These are phyloP conservation scores for Hypericum perforatum DNA, from an alignment of 345 rosid species.

Conservation along the genomic window DNA sequence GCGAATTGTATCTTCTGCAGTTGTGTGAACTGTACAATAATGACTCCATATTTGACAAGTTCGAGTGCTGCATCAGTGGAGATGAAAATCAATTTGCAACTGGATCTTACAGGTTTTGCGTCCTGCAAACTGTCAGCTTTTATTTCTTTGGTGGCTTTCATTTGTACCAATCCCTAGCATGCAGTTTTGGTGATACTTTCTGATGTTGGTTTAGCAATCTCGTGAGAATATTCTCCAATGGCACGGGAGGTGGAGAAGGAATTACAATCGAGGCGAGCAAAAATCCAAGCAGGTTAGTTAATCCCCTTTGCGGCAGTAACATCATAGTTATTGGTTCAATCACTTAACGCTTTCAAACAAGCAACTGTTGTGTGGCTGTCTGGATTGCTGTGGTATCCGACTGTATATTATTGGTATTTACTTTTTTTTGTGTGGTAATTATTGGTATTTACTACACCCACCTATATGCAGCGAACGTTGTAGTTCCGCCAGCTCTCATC, in stretches of 20 bases:
- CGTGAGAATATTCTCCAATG: constrained; percentile 44
- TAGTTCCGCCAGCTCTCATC: too few species aligned
- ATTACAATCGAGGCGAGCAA: constrained; percentile 39
- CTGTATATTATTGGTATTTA: too few species aligned
- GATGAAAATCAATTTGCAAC: constrained; percentile 53
- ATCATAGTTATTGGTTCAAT: too few species aligned
- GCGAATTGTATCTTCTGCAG: constrained; percentile 29
- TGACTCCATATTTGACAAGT: constrained; percentile 61
- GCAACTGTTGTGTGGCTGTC: too few species aligned
- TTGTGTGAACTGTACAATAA: constrained; percentile 46
- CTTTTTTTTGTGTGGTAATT: too few species aligned
- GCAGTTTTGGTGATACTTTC: constrained; percentile 11
- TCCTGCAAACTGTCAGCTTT: constrained; percentile 4
- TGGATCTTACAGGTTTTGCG: constrained; percentile 56
- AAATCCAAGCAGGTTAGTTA: constrained; percentile 36
- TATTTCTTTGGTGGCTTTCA: not conserved
- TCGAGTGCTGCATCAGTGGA: constrained; percentile 56
- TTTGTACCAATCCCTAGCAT: not conserved
- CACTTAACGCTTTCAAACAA: too few species aligned
- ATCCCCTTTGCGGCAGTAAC: not conserved
- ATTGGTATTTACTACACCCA: too few species aligned
- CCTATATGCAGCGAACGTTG: too few species aligned
- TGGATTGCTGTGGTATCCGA: too few species aligned
- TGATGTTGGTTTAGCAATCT: constrained; percentile 33
- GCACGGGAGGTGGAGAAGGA: constrained; percentile 34